Percentiles rank a stretch among this genome's conserved stretches.
These are phyloP conservation scores for Corniculantispora saksenae DNA, from an alignment of 2,329 filamentous ascomycete species.

Conservation along the genomic window DNA sequence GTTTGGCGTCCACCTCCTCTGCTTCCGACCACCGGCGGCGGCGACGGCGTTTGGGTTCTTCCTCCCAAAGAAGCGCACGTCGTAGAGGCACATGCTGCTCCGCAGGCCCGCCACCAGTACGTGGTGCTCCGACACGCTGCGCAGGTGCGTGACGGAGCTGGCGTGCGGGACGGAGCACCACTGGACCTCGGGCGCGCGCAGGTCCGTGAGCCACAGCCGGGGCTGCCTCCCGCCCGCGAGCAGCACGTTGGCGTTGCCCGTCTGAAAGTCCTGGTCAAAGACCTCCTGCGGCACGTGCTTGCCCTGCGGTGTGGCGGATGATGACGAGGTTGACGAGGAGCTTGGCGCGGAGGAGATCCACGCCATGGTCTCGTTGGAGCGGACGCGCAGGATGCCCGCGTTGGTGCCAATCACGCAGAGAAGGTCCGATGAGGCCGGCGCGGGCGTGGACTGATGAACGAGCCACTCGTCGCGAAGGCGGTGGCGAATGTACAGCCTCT, in stretches of 20 bases:
- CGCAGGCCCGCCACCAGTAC: slow-evolving; percentile 55
- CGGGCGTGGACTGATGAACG: slow-evolving; percentile 45
- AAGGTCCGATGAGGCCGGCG: slow-evolving; percentile 40
- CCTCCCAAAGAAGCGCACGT: slow-evolving; percentile 47
- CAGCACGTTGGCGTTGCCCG: slow-evolving; percentile 45
- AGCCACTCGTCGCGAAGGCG: slow-evolving; percentile 31
- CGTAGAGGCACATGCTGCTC: slow-evolving; percentile 56
- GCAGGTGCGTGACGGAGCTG: slow-evolving; percentile 51
- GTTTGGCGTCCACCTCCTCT: slow-evolving; percentile 13
- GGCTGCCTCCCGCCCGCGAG: slow-evolving; percentile 54
- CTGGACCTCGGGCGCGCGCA: slow-evolving; percentile 38
- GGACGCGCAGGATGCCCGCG: slow-evolving; percentile 45
- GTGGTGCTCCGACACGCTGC: slow-evolving; percentile 49
- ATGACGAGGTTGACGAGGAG: slow-evolving; percentile 16
- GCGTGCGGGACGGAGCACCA: slow-evolving; percentile 37
- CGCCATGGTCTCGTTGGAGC: slow-evolving; percentile 32
- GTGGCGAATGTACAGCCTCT: slow-evolving; percentile 33
- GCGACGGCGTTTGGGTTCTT: background rate
- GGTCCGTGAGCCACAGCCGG: slow-evolving; percentile 47
- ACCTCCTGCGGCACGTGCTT: slow-evolving; percentile 37
- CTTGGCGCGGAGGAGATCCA: slow-evolving; percentile 35
- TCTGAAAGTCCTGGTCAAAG: slow-evolving; percentile 51
- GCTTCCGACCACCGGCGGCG: background rate
- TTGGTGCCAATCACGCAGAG: slow-evolving; percentile 52
- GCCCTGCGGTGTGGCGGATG: slow-evolving; percentile 11